Conservation (phyloP, 805 yeast species). For the Wickerhamiella vanderwaltii region DNA sequence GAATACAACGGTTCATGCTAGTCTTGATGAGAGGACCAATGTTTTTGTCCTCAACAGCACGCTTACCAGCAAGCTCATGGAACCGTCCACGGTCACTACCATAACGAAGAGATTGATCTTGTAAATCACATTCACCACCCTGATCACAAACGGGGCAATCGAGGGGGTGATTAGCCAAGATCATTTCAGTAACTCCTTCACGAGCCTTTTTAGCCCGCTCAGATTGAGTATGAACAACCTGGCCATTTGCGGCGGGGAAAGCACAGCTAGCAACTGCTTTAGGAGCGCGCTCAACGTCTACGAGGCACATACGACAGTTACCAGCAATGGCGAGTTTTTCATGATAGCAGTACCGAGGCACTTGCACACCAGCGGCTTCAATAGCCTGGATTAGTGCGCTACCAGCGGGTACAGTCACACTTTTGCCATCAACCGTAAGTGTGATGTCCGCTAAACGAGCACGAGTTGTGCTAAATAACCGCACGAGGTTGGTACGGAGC, state of each 20-base stretch:
- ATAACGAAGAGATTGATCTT: slow-evolving; percentile 72
- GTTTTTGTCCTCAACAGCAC: slow-evolving; percentile 85
- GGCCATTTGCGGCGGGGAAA: slow-evolving; percentile 80
- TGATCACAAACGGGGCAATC: slow-evolving; percentile 92
- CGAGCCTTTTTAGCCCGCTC: slow-evolving; percentile 72
- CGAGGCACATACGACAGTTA: slow-evolving; percentile 87
- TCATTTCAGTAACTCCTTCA: slow-evolving; percentile 84
- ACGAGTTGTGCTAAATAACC: slow-evolving; percentile 9
- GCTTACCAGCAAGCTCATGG: slow-evolving; percentile 66
- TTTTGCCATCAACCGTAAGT: slow-evolving; percentile 51
- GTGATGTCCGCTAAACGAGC: slow-evolving; percentile 39
- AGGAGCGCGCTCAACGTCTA: slow-evolving; percentile 80
- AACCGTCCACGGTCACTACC: slow-evolving; percentile 83
- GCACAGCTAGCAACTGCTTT: slow-evolving; percentile 86
- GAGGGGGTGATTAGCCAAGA: slow-evolving; percentile 77
- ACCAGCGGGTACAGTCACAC: slow-evolving; percentile 72
- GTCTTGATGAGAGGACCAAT: slow-evolving; percentile 83
- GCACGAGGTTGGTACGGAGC: slow-evolving; percentile 11
- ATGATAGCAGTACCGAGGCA: slow-evolving; percentile 86
- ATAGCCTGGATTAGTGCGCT: slow-evolving; percentile 84
- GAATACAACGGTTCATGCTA: slow-evolving; percentile 85
- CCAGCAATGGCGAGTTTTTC: slow-evolving; percentile 86
- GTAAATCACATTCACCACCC: slow-evolving; percentile 90
- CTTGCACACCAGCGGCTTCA: slow-evolving; percentile 77
- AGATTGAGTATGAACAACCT: slow-evolving; percentile 71